phyloP scores from a whole-genome alignment of 345 rosid genomes.

The Eutrema japonicum region DNA sequence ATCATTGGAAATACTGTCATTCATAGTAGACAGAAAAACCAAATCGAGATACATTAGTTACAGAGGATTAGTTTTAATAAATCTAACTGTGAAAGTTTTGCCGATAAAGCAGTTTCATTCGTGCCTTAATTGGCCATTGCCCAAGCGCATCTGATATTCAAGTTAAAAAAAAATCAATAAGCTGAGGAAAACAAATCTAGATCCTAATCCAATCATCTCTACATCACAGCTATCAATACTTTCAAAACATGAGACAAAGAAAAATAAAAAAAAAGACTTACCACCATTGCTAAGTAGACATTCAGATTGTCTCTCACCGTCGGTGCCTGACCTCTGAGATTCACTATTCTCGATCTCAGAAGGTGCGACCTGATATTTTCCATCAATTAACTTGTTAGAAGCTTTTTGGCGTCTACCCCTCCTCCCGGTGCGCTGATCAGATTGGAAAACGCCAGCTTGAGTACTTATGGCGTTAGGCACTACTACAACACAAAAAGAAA shows the following conservation, averaged over 20 bases:
- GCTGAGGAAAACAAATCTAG: slow-evolving; percentile 1
- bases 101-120: slow-evolving; percentile 9
- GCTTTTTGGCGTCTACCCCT: slow-evolving; percentile 76
- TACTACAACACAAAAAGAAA: slow-evolving; percentile 44
- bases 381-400: slow-evolving; percentile 55
- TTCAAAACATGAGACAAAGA: slow-evolving; percentile 10
- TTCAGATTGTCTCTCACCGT: slow-evolving; percentile 41
- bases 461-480: slow-evolving; percentile 46
- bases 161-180: slow-evolving; percentile 13
- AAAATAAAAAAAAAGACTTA: slow-evolving; percentile 38
- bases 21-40: slow-evolving; percentile 14
- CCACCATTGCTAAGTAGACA: slow-evolving; percentile 44
- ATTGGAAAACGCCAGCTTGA: slow-evolving; percentile 53
- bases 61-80: slow-evolving; percentile 2
- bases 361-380: slow-evolving; percentile 14
- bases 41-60: slow-evolving; percentile 7
- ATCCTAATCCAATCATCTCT: neutral
- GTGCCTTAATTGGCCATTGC: slow-evolving; percentile 8
- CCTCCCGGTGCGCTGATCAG: slow-evolving; percentile 66
- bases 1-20: slow-evolving; percentile 6
- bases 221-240: slow-evolving; percentile 13
- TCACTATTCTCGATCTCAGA: slow-evolving; percentile 59
- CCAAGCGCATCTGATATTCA: slow-evolving; percentile 9
- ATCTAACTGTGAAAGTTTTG: slow-evolving; percentile 3
- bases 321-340: slow-evolving; percentile 40